Conservation (phyloP, 768 basidiomycete species). For the Termitomyces sp. region DNA sequence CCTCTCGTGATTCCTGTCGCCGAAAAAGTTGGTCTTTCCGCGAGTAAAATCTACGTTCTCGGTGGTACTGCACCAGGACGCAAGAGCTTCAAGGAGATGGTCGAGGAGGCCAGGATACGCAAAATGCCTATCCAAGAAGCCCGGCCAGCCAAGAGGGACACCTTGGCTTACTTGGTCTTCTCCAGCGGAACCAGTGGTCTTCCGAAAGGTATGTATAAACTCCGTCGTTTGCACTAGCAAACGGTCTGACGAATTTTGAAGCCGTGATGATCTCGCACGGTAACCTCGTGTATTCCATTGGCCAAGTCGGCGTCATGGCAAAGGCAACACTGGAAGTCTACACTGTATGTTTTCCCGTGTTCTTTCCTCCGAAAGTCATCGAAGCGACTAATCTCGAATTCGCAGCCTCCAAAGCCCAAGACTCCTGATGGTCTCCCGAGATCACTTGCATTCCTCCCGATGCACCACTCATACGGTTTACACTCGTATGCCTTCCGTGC, state of each 20-base stretch:
- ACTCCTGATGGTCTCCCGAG: slow-evolving; percentile 44
- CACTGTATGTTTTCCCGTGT: slow-evolving; percentile 26
- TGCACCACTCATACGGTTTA: slow-evolving; percentile 67
- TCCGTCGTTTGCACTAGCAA: slow-evolving; percentile 10
- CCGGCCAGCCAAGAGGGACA: slow-evolving; percentile 13
- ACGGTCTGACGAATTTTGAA: slow-evolving; percentile 17
- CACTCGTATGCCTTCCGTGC: slow-evolving; percentile 45
- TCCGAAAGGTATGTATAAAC: slow-evolving; percentile 15
- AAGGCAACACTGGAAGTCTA: slow-evolving; percentile 28
- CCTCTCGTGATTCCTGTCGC: slow-evolving; percentile 34
- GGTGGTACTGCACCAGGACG: slow-evolving; percentile 35
- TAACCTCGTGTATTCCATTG: slow-evolving; percentile 45
- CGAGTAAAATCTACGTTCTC: slow-evolving; percentile 42
- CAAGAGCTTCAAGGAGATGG: slow-evolving; percentile 37
- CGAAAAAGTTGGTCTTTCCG: slow-evolving; percentile 27
- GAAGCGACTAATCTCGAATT: background rate
- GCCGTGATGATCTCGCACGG: slow-evolving; percentile 74
- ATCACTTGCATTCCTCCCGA: slow-evolving; percentile 54
- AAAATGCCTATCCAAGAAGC: slow-evolving; percentile 3
- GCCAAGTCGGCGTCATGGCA: slow-evolving; percentile 29
- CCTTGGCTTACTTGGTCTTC: slow-evolving; percentile 19
- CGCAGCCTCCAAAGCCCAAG: slow-evolving; percentile 31
- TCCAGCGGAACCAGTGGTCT: slow-evolving; percentile 21
- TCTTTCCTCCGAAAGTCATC: too few species aligned
- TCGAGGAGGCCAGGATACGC: slow-evolving; percentile 25